phyloP scores from a whole-genome alignment of 78 protist genomes.

The Cavenderia fasciculata region DNA sequence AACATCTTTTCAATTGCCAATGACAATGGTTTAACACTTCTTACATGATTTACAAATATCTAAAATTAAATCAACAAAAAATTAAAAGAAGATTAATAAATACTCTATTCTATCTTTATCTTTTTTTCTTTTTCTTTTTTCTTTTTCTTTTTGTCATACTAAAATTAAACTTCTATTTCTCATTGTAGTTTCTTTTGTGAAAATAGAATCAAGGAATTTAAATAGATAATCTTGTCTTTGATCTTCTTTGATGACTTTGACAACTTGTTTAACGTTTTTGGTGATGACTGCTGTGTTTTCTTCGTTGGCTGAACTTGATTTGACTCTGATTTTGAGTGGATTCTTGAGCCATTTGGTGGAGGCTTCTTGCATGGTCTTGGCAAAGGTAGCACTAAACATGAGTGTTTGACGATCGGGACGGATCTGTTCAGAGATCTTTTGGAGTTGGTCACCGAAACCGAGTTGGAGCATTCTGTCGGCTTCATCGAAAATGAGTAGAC shows the following conservation, averaged over 20 bases:
- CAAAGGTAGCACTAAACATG: conserved; percentile 99
- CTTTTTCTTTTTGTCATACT: too few species aligned
- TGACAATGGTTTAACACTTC: conserved; percentile 12
- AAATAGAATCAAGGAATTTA: background rate
- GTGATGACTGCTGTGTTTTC: conserved; percentile 30
- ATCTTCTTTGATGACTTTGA: conserved; percentile 12
- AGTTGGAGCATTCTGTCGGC: conserved; percentile 98
- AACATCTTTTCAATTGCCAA: conserved; percentile 2
- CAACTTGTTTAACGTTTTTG: conserved; percentile 57
- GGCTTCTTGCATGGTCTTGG: conserved; percentile 94
- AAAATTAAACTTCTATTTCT: conserved; percentile 53
- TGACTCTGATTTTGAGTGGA: conserved; percentile 76
- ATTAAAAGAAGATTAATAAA: background rate
- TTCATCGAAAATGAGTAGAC: conserved; percentile 97
- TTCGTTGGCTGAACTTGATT: conserved; percentile 30
- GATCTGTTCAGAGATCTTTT: conserved; percentile 87
- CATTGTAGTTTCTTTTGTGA: conserved; percentile 2
- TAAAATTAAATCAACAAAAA: background rate
- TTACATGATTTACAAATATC: conserved; percentile 59
- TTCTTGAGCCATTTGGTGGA: conserved; percentile 94
- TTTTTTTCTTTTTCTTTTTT: too few species aligned
- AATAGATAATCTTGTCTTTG: conserved; percentile 37
- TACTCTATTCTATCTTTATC: too few species aligned
- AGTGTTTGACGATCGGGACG: conserved; percentile 93
- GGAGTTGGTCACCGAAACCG: conserved; percentile 97